Conservation (phyloP, 345 rosid genomes). For the Excoecaria agallocha region DNA sequence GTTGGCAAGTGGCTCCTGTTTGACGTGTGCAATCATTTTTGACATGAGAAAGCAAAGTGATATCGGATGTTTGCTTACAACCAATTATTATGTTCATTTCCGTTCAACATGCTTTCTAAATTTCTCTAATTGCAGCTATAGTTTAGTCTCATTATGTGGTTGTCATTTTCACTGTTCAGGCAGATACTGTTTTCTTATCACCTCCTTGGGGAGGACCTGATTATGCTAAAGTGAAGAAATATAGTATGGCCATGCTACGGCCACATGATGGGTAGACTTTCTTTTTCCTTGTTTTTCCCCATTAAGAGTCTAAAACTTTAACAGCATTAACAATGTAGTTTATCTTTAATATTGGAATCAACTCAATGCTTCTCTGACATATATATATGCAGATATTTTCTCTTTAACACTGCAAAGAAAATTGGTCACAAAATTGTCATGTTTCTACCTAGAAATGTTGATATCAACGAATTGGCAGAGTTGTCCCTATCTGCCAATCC, state of each 20-base stretch:
- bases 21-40: not conserved
- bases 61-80: not conserved
- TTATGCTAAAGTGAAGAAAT: conserved; percentile 58
- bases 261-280: conserved; percentile 73
- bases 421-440: conserved; percentile 61
- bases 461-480: conserved; percentile 82
- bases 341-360: not conserved
- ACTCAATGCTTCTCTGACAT: conserved; percentile 12
- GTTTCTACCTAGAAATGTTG: conserved; percentile 86
- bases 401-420: conserved; percentile 61
- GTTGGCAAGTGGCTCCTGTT: not conserved
- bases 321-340: not conserved
- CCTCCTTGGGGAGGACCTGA: conserved; percentile 99
- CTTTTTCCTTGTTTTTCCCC: not conserved
- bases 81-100: not conserved
- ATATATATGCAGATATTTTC: conserved; percentile 49
- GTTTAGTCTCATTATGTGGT: conserved; percentile 6
- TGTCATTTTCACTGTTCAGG: conserved; percentile 42
- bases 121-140: not conserved
- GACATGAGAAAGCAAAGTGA: not conserved
- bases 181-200: conserved; percentile 75
- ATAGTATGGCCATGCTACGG: conserved; percentile 77
- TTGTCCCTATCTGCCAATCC: conserved; percentile 57
- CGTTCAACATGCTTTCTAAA: not conserved
- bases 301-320: not conserved